Base-by-base conservation (phyloP, 129 eudicot genomes). In the Artemisia annua region DNA sequence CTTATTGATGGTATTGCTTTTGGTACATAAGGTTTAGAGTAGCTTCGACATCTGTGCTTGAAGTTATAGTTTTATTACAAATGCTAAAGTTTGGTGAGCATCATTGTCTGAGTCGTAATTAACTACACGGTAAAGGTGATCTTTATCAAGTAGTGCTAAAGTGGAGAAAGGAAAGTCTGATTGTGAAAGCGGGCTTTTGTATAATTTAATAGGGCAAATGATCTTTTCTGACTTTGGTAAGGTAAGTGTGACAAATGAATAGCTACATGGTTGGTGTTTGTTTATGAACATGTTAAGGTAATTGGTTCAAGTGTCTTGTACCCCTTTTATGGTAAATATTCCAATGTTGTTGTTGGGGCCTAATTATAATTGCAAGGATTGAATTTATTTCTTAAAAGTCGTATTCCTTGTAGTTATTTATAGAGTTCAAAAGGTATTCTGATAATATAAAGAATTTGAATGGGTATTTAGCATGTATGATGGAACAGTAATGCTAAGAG, bases 51-150 rank as follows among this genome's bases (percentile, higher is more conserved):
- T 5, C 16, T 52, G 57, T 11, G 18, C 2, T 16, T 52, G 57
- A 51, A 0, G 57, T 11, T 14, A 35, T 16, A 39, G 16, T 64
- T 43, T 16, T 44, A 64, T 44, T 64, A 35, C 15, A 50, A 35
- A n/a, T 19, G 43, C 28, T 64, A 64, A 64, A 39, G 28, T 63
- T 32, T 35, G 28, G 69, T 64, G 69, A 64, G 51, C 16, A 64
- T 64, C 53, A 10, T 32, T 64, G 28, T 64, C 69, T 52, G 26
- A 30, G 22, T 32, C 49, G 3, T n/a, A 63, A 63, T 39, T 7
- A 39, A 14, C 43, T 63, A 9, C 1, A 63, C 4, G 28, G 68
- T 35, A 16, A 16, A 13, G 11, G 0, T 56, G 51, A 63, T 39
- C 69, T 39, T 63, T 63, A 39, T 17, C 1, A 17, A 63, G 35